Conservation (phyloP, 805 yeast genomes). For the Wickerhamomyces sydowiorum region DNA sequence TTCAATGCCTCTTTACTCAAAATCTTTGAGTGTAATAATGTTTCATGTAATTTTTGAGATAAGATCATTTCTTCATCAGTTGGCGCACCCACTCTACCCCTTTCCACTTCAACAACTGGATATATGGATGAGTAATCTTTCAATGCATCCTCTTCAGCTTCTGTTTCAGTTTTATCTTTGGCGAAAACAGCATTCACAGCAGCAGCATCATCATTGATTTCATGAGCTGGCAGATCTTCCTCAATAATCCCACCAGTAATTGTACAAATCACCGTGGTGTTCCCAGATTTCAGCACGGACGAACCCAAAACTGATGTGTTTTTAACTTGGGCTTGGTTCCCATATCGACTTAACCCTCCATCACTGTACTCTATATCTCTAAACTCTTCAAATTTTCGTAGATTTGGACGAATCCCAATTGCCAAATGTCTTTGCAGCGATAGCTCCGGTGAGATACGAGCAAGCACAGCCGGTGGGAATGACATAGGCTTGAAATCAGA, state of each 20-base stretch:
- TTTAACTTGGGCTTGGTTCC: slow-evolving; percentile 23
- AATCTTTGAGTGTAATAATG: slow-evolving; percentile 50
- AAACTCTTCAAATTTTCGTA: slow-evolving; percentile 69
- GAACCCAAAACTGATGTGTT: slow-evolving; percentile 51
- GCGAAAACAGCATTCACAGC: slow-evolving; percentile 25
- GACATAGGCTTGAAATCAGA: slow-evolving; percentile 35
- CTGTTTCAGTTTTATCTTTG: slow-evolving; percentile 25
- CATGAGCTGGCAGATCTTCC: slow-evolving; percentile 37
- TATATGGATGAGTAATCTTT: slow-evolving; percentile 40
- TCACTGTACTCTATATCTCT: slow-evolving; percentile 43
- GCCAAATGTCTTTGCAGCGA: slow-evolving; percentile 75
- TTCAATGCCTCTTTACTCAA: slow-evolving; percentile 45
- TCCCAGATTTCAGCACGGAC: slow-evolving; percentile 61
- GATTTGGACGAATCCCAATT: slow-evolving; percentile 69
- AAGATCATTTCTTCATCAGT: slow-evolving; percentile 79
- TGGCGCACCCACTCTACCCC: slow-evolving; percentile 77
- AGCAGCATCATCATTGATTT: slow-evolving; percentile 34
- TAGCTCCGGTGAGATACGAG: slow-evolving; percentile 79
- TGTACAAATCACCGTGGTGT: slow-evolving; percentile 67
- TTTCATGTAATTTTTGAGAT: slow-evolving; percentile 60
- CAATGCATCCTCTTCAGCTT: slow-evolving; percentile 19
- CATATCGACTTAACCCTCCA: slow-evolving; percentile 33
- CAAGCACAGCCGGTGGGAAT: slow-evolving; percentile 78
- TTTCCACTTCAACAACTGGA: slow-evolving; percentile 70
- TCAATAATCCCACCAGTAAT: slow-evolving; percentile 66